Evolutionary conservation across 176 grass and related monocot species (phyloP), one percentile per base, ranked within the genome.

Genomic region (Oryza australiensis): DNA sequence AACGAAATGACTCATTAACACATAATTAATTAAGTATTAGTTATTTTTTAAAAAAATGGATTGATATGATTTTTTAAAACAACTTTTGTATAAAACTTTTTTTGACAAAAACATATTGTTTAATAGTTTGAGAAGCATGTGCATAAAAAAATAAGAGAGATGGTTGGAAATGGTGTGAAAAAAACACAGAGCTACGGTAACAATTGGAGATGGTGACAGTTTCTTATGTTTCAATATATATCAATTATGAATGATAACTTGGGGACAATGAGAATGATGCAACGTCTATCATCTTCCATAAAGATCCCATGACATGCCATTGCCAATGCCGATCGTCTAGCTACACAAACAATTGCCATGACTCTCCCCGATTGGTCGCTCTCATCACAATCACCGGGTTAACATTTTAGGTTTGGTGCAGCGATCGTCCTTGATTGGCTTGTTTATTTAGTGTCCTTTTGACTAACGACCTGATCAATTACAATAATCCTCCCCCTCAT

Each of bases 381-480:
- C 27, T 87, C 78, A 70, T 22, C 78, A 64, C 78, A n/a, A 82
- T 86, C 77, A 24, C 24, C 57, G 29, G 41, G 68, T 33, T 38
- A 71, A 85, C 29, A 65, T 79, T 12, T 64, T 7, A 33, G 12
- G 84, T 69, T 86, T 42, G 82, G 82, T 77, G 29, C 6, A 78
- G 84, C 69, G 45, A 75, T 43, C 45, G 8, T 42, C 68, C 68
- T 48, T 23, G 42, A 26, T n/a, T 55, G 51, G 51, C 62, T 74
- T 80, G 62, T 86, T 80, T 86, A 86, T 18, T 43, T 9, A 3
- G 26, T 26, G 30, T 69, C 34, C 63, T 55, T 75, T 87, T 81
- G 78, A 87, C 71, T 74, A 69, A 42, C 26, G 78, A 26, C 29
- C 8, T 18, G 34, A 55, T 55, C 2, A n/a, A 60, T 18, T 81